These are phyloP conservation scores for Eucalyptus microcorys DNA, from an alignment of 345 rosid genomes.

Conservation along the genomic window DNA sequence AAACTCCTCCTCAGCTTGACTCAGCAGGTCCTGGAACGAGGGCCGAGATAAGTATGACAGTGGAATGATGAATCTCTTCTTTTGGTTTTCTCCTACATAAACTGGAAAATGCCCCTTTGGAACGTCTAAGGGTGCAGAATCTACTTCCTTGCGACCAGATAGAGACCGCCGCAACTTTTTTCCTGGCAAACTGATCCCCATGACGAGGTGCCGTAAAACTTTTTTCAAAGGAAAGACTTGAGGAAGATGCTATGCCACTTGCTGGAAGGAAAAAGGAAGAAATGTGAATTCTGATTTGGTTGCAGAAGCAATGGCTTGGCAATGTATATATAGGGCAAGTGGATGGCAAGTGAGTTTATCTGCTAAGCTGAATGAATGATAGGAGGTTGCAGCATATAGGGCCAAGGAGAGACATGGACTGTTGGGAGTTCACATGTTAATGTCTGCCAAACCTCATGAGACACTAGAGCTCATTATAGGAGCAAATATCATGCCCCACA, in stretches of 20 bases:
- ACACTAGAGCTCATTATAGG: neutral
- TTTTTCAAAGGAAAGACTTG: neutral
- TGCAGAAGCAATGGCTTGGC: neutral
- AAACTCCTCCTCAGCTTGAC: constrained; percentile 21
- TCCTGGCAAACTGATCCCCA: neutral
- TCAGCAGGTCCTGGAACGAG: constrained; percentile 15
- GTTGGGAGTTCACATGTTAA: neutral
- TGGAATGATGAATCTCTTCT: constrained; percentile 18
- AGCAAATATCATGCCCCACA: neutral
- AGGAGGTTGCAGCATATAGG: neutral
- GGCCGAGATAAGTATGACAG: constrained; percentile 12
- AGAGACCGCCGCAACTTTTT: neutral
- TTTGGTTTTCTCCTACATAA: constrained; percentile 21
- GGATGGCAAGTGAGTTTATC: neutral
- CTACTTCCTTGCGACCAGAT: neutral
- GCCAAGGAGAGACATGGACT: neutral
- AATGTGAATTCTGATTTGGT: neutral
- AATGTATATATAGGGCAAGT: neutral
- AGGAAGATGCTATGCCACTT: neutral
- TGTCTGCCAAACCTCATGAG: neutral
- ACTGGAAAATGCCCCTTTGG: constrained; percentile 21
- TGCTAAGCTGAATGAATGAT: neutral
- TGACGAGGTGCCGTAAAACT: neutral
- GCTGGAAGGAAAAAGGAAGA: neutral
- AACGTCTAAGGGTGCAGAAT: neutral